Base-by-base conservation (phyloP, 768 basidiomycete genomes). In the Naematelia aurantialba region DNA sequence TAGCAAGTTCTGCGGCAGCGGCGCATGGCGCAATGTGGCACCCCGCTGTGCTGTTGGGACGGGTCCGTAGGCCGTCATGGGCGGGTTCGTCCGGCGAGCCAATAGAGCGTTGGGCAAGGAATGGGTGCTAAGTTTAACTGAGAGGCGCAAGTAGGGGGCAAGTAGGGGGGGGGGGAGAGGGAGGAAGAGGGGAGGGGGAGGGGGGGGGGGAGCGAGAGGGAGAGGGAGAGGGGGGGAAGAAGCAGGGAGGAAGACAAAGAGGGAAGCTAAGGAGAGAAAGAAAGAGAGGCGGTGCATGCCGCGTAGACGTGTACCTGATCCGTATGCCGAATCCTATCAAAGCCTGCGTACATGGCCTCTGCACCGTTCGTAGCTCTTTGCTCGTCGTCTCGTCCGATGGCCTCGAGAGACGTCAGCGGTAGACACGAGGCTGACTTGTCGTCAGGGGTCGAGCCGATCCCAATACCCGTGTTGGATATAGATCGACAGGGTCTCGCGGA, bases 401-500 rank as follows among this genome's bases (percentile, higher is more conserved):
- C 17, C 34, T 39, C 34, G 34, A 39, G 34, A 39, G 8, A 39
- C 34, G 34, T 39, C 34, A 39, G 34, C 34, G 34, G 34, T 39
- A 39, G 34, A 39, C 34, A 39, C 34, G 34, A 39, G 34, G 34
- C 34, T 47, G 62, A 63, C 39, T 29, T 63, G 5, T 55, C 58
- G 10, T 2, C 31, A 26, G 62, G 62, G 8, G 4, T 21, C 2
- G 62, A 63, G 48, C 57, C 62, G 26, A n/a, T 34, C 1, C 46
- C 42, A 4, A 63, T 63, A 21, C 49, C 53, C n/a, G 30, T 54
- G 21, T 4, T n/a, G 31, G 31, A 39, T 8, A 39, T 17, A 39
- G 34, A 39, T 39, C 34, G 34, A 39, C 34, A 39, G 17, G 8
- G 8, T 39, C 8, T 39, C 17, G 34, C 8, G 34, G 34, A 39